Percentiles rank a stretch among this genome's conserved stretches.
phyloP scores from a whole-genome alignment of 441 rosid species.

The Erodium chrysanthum region DNA sequence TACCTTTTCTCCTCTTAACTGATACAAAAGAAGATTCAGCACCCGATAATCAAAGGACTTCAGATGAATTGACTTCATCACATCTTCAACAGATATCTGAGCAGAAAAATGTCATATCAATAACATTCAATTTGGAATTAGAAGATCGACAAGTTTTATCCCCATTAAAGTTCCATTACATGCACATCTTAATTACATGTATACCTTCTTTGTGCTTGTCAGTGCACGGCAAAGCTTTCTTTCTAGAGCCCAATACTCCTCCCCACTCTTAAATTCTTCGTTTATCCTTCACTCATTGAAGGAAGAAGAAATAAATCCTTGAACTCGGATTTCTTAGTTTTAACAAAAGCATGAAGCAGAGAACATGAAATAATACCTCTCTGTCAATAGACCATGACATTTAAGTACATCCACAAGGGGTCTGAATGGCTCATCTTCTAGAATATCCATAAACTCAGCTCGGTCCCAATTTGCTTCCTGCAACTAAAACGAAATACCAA shows the following conservation, averaged over 20 bases:
- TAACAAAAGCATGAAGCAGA: constrained; percentile 4
- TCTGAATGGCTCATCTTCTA: constrained; percentile 42
- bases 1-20: constrained; percentile 70
- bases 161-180: neutral
- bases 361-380: constrained; percentile 33
- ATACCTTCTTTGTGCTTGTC: constrained; percentile 39
- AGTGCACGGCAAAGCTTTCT: constrained; percentile 72
- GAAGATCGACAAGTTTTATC: neutral
- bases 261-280: constrained; percentile 55
- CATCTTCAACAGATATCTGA: constrained; percentile 53
- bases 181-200: neutral
- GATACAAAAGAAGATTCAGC: constrained; percentile 69
- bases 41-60: constrained; percentile 82
- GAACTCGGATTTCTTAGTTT: constrained; percentile 1
- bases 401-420: constrained; percentile 50
- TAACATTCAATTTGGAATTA: neutral
- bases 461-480: constrained; percentile 29
- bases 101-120: constrained; percentile 14
- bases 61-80: constrained; percentile 59
- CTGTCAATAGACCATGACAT: constrained; percentile 44
- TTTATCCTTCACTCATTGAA: constrained; percentile 38
- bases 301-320: constrained; percentile 8
- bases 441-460: constrained; percentile 22
- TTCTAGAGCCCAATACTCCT: constrained; percentile 81
- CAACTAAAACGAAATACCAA: constrained; percentile 22